A percentile compares a stretch with the other conserved stretches of the same genome.
Evolutionary conservation across 2,329 filamentous ascomycete species (phyloP).

Genomic region (Escovopsis weberi): DNA sequence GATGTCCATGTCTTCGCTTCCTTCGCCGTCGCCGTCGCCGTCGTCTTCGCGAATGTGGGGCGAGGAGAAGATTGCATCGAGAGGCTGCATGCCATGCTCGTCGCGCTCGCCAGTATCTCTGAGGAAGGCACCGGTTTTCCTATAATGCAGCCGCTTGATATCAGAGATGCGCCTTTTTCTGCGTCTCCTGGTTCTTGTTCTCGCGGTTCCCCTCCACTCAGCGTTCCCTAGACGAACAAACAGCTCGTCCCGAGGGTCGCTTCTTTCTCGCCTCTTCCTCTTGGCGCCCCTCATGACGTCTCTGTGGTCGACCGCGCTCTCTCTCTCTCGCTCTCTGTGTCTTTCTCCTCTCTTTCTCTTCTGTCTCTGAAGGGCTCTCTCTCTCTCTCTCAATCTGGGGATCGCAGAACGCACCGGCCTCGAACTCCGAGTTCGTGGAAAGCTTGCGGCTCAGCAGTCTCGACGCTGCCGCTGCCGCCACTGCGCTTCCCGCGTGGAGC

Average conservation of each 20-base stretch:
- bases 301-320: too few relatives aligned
- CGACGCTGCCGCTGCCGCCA: slow-evolving; percentile 7
- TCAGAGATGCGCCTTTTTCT: slow-evolving; percentile 2
- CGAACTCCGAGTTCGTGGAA: slow-evolving; percentile 21
- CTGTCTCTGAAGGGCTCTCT: too few relatives aligned
- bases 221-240: neutral
- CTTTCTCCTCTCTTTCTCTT: too few relatives aligned
- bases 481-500: slow-evolving; percentile 18
- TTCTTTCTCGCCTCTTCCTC: neutral
- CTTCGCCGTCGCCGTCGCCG: slow-evolving; percentile 17
- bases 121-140: slow-evolving; percentile 79
- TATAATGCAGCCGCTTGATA: slow-evolving; percentile 20
- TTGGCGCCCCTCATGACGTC: neutral
- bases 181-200: neutral
- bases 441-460: slow-evolving; percentile 17
- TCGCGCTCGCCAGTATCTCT: slow-evolving; percentile 69
- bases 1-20: slow-evolving; percentile 38
- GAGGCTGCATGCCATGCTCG: slow-evolving; percentile 80
- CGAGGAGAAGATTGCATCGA: slow-evolving; percentile 81
- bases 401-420: slow-evolving; percentile 21
- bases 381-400: neutral
- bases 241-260: neutral
- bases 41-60: slow-evolving; percentile 39
- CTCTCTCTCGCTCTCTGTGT: too few relatives aligned
- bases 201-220: neutral